These are phyloP conservation scores for Ajuga chamaepitys DNA, from an alignment of 257 asterid genomes.

Conservation along the genomic window DNA sequence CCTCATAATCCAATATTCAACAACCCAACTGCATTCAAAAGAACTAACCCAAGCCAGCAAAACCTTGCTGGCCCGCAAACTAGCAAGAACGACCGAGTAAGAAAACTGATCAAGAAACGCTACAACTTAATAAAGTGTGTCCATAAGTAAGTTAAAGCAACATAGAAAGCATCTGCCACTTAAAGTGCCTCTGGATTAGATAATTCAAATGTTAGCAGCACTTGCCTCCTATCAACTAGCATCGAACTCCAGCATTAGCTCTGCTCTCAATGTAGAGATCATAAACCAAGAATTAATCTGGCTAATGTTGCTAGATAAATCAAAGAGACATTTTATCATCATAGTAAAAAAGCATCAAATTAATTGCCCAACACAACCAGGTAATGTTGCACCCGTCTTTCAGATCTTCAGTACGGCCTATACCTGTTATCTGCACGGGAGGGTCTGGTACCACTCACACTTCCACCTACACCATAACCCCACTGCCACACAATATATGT, in stretches of 20 bases:
- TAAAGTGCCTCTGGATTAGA: not conserved
- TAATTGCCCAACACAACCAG: not conserved
- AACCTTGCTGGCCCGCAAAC: too few relatives aligned
- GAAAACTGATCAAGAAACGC: not conserved
- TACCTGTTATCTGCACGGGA: constrained; percentile 79
- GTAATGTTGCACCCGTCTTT: not conserved
- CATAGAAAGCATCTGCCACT: not conserved
- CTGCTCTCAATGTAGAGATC: not conserved
- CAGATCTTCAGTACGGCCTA: constrained; percentile 57
- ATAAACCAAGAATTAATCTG: not conserved
- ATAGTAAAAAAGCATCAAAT: not conserved
- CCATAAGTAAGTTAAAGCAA: not conserved
- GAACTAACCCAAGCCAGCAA: too few relatives aligned
- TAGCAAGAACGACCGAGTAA: too few relatives aligned
- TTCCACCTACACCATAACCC: constrained; percentile 85
- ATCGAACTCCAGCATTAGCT: not conserved
- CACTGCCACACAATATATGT: constrained; percentile 44
- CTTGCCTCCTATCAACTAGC: not conserved
- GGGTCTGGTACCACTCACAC: constrained; percentile 65
- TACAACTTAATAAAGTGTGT: not conserved
- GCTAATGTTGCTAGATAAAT: not conserved
- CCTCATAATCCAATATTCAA: too few relatives aligned
- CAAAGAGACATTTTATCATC: not conserved
- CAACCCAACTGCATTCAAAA: too few relatives aligned
- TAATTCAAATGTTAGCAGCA: not conserved